Percentiles rank a stretch among this genome's conserved stretches.
These are phyloP conservation scores for Fistulifera solaris DNA, from an alignment of 108 stramenopile species.

Conservation along the genomic window DNA sequence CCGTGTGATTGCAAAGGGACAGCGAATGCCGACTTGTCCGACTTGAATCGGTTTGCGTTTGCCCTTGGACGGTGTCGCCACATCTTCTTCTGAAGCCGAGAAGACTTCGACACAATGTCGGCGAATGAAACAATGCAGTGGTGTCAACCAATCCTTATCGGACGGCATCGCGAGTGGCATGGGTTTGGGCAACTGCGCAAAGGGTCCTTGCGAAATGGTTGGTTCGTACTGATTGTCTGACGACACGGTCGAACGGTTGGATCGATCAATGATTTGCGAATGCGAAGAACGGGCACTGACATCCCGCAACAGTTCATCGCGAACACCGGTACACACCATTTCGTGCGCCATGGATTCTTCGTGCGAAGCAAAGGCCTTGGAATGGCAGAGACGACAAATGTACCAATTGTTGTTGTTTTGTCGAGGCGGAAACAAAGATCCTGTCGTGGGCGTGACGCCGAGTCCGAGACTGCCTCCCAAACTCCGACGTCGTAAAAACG, in stretches of 20 bases:
- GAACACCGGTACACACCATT: neutral
- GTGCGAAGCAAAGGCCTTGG: conserved; percentile 36
- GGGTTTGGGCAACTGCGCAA: conserved; percentile 35
- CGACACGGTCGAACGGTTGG: neutral
- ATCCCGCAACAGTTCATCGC: neutral
- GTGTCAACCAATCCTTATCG: conserved; percentile 75
- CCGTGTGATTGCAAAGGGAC: conserved; percentile 51
- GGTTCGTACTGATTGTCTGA: conserved; percentile 1
- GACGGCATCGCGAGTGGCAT: conserved; percentile 46
- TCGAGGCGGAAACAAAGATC: neutral
- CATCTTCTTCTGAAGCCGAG: conserved; percentile 52
- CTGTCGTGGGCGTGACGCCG: neutral
- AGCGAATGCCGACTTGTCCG: conserved; percentile 80
- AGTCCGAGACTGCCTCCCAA: neutral
- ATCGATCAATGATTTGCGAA: neutral
- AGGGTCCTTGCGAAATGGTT: conserved; percentile 37
- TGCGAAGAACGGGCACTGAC: neutral
- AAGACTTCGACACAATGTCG: conserved; percentile 69
- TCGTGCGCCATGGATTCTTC: conserved; percentile 31
- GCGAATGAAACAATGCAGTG: conserved; percentile 79
- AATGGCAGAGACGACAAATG: conserved; percentile 41
- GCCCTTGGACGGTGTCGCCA: conserved; percentile 69
- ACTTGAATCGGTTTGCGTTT: conserved; percentile 69
- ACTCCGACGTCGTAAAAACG: neutral
- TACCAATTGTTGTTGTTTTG: conserved; percentile 14